Percentiles rank a stretch among this genome's conserved stretches.
phyloP scores from a whole-genome alignment of 768 basidiomycete species.

The Rubroboletus pulcherrimus region DNA sequence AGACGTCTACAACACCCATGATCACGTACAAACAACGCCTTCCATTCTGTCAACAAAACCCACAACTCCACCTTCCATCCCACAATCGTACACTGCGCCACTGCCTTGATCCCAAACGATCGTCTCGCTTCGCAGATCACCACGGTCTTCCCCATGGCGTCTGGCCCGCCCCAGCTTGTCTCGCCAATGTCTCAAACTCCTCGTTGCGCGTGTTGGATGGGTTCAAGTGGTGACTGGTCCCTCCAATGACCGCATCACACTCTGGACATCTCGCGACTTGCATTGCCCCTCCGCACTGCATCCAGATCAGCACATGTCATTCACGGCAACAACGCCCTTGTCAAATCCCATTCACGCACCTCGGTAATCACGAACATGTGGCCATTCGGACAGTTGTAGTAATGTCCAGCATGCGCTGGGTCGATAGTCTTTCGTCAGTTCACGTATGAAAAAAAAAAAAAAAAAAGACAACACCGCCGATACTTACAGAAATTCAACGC shows the following conservation, averaged over 20 bases:
- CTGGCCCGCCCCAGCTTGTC: constrained; percentile 22
- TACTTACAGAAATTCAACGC: constrained; percentile 47
- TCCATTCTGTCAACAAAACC: no score
- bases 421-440: background rate
- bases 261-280: constrained; percentile 49
- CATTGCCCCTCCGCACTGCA: constrained; percentile 59
- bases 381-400: constrained; percentile 53
- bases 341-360: constrained; percentile 28
- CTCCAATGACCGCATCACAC: constrained; percentile 53
- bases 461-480: background rate
- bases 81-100: no score
- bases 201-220: constrained; percentile 40
- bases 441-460: background rate
- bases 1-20: no score
- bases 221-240: constrained; percentile 39
- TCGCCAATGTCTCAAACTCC: constrained; percentile 47
- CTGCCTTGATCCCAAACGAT: no score
- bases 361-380: constrained; percentile 59
- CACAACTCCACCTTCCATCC: no score
- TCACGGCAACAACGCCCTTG: background rate
- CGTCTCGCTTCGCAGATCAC: background rate
- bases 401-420: constrained; percentile 41
- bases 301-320: background rate
- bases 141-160: constrained; percentile 30
- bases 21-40: no score